These are phyloP conservation scores for Laetiporus sulphureus DNA, from an alignment of 1,284 basidiomycete species.

Conservation along the genomic window DNA sequence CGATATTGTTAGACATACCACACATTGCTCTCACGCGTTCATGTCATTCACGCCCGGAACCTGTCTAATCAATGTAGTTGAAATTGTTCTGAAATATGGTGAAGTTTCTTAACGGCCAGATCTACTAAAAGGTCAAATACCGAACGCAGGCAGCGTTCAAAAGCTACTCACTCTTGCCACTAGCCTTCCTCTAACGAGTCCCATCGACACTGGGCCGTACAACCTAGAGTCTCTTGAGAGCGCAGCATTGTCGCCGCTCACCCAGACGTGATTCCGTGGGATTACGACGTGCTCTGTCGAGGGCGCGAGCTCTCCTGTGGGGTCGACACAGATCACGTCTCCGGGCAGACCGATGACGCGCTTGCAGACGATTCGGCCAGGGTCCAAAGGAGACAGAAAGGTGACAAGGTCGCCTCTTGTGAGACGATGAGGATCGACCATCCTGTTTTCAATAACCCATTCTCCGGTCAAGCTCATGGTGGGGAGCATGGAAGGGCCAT, in stretches of 20 bases:
- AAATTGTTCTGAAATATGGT: conserved; percentile 20
- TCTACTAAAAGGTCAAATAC: too few species aligned
- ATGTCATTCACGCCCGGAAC: not conserved
- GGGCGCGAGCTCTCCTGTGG: conserved; percentile 51
- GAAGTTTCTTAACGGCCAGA: conserved; percentile 14
- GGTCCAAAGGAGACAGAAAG: conserved; percentile 69
- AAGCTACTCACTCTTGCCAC: conserved; percentile 56
- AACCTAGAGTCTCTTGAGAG: conserved; percentile 82
- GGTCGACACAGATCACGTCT: conserved; percentile 87
- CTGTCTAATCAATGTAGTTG: conserved; percentile 18
- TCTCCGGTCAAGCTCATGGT: conserved; percentile 64
- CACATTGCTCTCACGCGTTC: not conserved
- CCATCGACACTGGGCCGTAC: conserved; percentile 90
- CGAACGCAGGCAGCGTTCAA: too few species aligned
- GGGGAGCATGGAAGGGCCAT: conserved; percentile 86
- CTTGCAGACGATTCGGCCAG: conserved; percentile 77
- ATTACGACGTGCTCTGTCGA: conserved; percentile 67
- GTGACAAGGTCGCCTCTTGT: conserved; percentile 80
- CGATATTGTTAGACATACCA: too few species aligned
- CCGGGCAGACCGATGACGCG: conserved; percentile 88
- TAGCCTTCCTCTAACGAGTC: conserved; percentile 73
- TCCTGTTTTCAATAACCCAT: conserved; percentile 53
- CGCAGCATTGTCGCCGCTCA: conserved; percentile 84
- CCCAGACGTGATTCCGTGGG: conserved; percentile 87
- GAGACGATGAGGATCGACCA: conserved; percentile 49